Base-by-base conservation (phyloP, 305 asterid genomes). In the Fraxinus paxiana region DNA sequence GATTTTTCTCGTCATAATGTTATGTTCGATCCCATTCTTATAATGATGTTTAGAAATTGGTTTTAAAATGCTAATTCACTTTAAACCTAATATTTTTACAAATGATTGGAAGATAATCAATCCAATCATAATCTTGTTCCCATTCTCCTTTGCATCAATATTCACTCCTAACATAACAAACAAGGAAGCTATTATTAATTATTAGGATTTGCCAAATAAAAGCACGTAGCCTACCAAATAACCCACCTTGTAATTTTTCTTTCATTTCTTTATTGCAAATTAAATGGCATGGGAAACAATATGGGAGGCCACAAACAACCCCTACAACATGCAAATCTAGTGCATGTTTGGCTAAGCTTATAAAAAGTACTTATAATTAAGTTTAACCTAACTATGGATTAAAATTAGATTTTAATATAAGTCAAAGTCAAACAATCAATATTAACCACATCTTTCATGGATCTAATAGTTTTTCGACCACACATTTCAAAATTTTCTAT, bases 291-390 rank as follows among this genome's bases (percentile, higher is more conserved):
- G 82, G 73, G 35, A 35, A 70, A 77, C 77, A 79, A 24, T n/a
- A 69, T 85, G 88, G 90, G 86, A 83, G 81, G 81, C 87, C 87
- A 81, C 87, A 79, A 81, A 83, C 80, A 79, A 70, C 37, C 65
- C 26, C 65, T 54, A 61, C 85, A 84, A 71, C 37, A 13, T 15
- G 41, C 24, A 31, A 70, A 70, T 30, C 20, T 70, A 6, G 30
- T 13, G 12, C 43, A n/a, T 31, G 43, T 30, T 70, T 30, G 75
- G 43, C 10, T 70, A 5, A 31, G 13, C 4, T 70, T 31, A 31
- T 70, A 31, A 31, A 70, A 31, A 70, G 22, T 31, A 70, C 43
- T 70, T 70, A 31, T 31, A 26, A 67, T 8, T 24, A 65, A 65
- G 38, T 28, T 18, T 59, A 59, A 54, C 34, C 17, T 12, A 10